Base-by-base conservation (phyloP, 257 asterid species). In the Primulina eburnea region DNA sequence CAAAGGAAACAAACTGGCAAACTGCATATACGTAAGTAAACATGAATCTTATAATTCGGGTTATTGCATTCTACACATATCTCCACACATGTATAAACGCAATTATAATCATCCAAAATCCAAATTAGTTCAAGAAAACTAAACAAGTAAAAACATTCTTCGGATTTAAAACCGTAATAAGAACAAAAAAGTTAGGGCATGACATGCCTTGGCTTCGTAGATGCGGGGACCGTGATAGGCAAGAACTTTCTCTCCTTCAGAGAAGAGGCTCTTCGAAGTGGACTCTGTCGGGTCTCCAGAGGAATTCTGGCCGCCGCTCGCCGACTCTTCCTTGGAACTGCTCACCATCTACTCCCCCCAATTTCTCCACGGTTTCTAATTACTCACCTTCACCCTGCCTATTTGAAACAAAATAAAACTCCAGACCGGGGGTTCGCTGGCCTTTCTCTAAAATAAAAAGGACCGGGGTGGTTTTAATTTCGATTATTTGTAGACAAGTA, bases 221-320 rank as follows among this genome's bases (percentile, higher is more conserved):
- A 89, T 86, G 76, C 88, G 90, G 71, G 99, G 95, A 17, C 97
- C 96, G 65, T 89, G 97, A 76, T 74, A 93, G 18, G 96, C 99
- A 5, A 93, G 92, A 77, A 93, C 96, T 73, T 84, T 90, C 80
- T 93, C 99, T 55, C 96, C 97, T 59, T 81, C 96, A 20, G 88
- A 77, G 82, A 86, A 90, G 8, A 82, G 67, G 69, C 85, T 62
- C 79, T 82, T 79, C 11, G 94, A 85, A 28, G 75, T 80, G 29
- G 83, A 66, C 8, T 81, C 90, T 67, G 90, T 88, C 35, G 65
- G 74, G 37, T 68, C 86, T 30, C 79, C 84, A 56, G 86, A 72
- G 24, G 86, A 81, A 38, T 68, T 79, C 12, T 77, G 57, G 21
- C 8, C 57, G 57, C 17, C 90, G 82, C 85, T 79, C 34, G 86